Evolutionary conservation across 2,329 filamentous ascomycete genomes (phyloP), one percentile per base, ranked within the genome.

Genomic region (Leptographium wingfieldii): DNA sequence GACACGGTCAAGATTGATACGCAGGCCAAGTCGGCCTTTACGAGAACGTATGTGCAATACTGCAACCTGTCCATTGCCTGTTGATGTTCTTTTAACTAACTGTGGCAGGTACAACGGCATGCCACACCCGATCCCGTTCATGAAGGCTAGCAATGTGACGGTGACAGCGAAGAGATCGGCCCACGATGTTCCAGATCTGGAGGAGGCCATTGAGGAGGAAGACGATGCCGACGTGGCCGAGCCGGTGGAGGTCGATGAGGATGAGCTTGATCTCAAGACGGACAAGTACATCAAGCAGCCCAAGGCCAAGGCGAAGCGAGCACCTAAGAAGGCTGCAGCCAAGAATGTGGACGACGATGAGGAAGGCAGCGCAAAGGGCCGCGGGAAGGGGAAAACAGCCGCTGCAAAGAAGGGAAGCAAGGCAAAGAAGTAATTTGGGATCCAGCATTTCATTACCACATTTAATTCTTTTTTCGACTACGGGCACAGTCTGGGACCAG

Each of bases 281-380:
- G 94, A 99, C 73, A 97, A 96, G 73, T 96, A 95, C 68, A 92
- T 97, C 70, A 95, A 94, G 72, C 81, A 87, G 69, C 90, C 92
- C 14, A 96, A 96, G 78, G 84, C 82, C 64, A 90, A 79, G 77
- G 61, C 74, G 65, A 56, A 69, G 57, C 61, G 60, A 14, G 64
- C 61, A 31, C 51, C 73, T 5, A 83, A 83, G 68, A 81, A 83
- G 69, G 59, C 67, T 2, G 51, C 58, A 14, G 58, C 56, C 10
- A 57, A 58, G 16, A 79, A 80, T 7, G 75, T 73, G 22, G 78
- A 77, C 25, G 77, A 77, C 0, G 78, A 75, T 12, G 76, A 77
- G 73, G 38, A 74, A 65, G 78, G 84, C 82, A 63, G 89, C 77
- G 74, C 71, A 1, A 82, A 80, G 70, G 35, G 38, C 27, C 55